A percentile compares a stretch with the other conserved stretches of the same genome.
Conservation (phyloP, 192 early-diverging fungal genomes). For the Podila verticillata region DNA sequence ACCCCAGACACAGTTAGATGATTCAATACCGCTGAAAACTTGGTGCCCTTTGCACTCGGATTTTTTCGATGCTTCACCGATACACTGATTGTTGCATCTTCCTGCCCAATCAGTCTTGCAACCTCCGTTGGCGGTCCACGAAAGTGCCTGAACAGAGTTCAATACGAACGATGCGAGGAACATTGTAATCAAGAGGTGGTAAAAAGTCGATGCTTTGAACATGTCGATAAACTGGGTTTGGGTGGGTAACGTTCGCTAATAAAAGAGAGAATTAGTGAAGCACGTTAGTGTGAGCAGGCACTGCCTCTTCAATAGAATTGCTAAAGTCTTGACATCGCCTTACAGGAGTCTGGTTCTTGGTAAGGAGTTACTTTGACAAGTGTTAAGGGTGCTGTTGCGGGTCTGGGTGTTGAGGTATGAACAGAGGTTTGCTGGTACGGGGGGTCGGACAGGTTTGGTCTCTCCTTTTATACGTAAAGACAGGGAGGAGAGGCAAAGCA, state of each 20-base stretch:
- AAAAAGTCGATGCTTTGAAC: background rate
- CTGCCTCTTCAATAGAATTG: too few relatives aligned
- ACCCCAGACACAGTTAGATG: background rate
- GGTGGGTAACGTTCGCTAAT: too few relatives aligned
- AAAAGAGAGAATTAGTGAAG: background rate
- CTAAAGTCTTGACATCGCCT: too few relatives aligned
- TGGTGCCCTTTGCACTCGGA: background rate
- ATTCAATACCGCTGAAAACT: conserved; percentile 1
- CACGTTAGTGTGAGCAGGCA: background rate
- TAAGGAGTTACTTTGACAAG: too few relatives aligned
- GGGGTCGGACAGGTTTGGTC: too few relatives aligned
- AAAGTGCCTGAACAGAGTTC: background rate
- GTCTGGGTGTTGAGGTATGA: too few relatives aligned
- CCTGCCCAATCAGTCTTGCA: conserved; percentile 1
- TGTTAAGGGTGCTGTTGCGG: too few relatives aligned
- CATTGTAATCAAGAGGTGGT: background rate
- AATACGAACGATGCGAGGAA: background rate
- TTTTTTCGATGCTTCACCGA: conserved; percentile 1
- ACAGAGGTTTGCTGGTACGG: too few relatives aligned
- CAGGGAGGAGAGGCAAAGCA: too few relatives aligned
- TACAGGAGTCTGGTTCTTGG: too few relatives aligned
- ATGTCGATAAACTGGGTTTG: background rate
- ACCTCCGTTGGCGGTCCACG: background rate
- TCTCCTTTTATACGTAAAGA: too few relatives aligned
- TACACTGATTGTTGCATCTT: background rate